Evolutionary conservation across 176 grass and related monocot genomes (phyloP).

Genomic region (Raddia distichophylla): DNA sequence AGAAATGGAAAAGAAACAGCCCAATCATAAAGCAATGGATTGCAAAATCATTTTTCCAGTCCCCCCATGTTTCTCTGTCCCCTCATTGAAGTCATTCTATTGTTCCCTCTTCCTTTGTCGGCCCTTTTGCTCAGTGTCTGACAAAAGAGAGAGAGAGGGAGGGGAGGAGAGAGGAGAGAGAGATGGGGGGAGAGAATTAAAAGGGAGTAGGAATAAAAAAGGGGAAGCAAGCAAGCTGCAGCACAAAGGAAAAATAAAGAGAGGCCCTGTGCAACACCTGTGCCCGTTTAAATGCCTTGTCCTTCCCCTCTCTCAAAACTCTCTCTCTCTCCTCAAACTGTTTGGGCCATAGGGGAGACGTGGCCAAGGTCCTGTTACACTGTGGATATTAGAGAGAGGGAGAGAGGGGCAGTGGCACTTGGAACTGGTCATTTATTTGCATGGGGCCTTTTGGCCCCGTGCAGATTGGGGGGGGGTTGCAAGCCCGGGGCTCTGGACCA

Average conservation of each 20-base stretch:
- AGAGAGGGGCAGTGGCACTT: constrained; percentile 13
- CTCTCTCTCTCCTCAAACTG: not conserved
- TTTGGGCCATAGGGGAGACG: not conserved
- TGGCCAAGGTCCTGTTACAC: constrained; percentile 16
- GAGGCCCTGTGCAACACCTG: constrained; percentile 32
- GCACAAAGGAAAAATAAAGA: constrained; percentile 31
- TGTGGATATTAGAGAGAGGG: not conserved
- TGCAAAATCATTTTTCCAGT: constrained; percentile 80
- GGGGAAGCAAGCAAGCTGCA: constrained; percentile 32
- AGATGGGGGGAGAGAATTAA: not conserved
- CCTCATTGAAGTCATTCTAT: constrained; percentile 69
- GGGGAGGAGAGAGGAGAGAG: no score
- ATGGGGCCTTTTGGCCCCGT: constrained; percentile 49
- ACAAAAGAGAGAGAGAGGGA: not conserved
- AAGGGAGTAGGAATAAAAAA: constrained; percentile 10
- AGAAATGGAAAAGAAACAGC: constrained; percentile 5
- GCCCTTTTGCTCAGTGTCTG: constrained; percentile 36
- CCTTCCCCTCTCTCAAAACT: not conserved
- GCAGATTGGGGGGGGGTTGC: constrained; percentile 48
- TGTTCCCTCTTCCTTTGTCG: constrained; percentile 61
- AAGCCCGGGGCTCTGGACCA: constrained; percentile 20
- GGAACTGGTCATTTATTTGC: constrained; percentile 47
- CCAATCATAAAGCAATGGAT: constrained; percentile 88
- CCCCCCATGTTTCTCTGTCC: constrained; percentile 64
- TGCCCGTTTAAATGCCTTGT: constrained; percentile 39